phyloP scores from a whole-genome alignment of 2,329 filamentous ascomycete genomes.

The Cyclaneusma minus region DNA sequence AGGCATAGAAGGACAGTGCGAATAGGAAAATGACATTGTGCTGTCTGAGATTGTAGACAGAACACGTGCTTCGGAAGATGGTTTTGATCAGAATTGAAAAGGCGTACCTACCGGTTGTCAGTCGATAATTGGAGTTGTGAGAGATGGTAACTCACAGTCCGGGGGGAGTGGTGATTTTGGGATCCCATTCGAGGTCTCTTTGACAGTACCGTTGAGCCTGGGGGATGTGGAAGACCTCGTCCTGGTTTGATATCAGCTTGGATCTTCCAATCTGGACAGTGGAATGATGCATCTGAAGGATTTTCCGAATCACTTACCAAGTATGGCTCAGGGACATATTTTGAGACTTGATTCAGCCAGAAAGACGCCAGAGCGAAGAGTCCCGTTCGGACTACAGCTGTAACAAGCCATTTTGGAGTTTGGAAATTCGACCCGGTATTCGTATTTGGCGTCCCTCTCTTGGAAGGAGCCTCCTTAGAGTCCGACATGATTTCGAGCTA shows the following conservation, averaged over 20 bases:
- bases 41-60: constrained; percentile 27
- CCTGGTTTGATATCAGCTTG: constrained; percentile 29
- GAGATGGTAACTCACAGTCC: constrained; percentile 44
- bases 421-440: no score
- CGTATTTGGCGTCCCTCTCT: no score
- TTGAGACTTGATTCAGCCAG: constrained; percentile 4
- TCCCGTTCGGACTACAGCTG: no score
- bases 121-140: constrained; percentile 1
- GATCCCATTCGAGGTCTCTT: constrained; percentile 75
- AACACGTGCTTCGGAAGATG: constrained; percentile 19
- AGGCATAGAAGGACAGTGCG: constrained; percentile 20
- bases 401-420: no score
- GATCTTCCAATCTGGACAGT: no score
- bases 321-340: constrained; percentile 5
- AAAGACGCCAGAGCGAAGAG: constrained; percentile 2
- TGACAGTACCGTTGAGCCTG: constrained; percentile 81
- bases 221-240: constrained; percentile 78
- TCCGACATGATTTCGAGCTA: no score
- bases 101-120: constrained; percentile 26
- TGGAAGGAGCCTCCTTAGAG: no score
- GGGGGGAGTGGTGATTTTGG: constrained; percentile 93
- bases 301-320: constrained; percentile 3
- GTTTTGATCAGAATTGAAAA: constrained; percentile 26
- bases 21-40: constrained; percentile 31
- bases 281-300: constrained; percentile 1